Evolutionary conservation across 2,329 filamentous ascomycete species (phyloP), one percentile per base, ranked within the genome.

Genomic region (Apiospora koreana): DNA sequence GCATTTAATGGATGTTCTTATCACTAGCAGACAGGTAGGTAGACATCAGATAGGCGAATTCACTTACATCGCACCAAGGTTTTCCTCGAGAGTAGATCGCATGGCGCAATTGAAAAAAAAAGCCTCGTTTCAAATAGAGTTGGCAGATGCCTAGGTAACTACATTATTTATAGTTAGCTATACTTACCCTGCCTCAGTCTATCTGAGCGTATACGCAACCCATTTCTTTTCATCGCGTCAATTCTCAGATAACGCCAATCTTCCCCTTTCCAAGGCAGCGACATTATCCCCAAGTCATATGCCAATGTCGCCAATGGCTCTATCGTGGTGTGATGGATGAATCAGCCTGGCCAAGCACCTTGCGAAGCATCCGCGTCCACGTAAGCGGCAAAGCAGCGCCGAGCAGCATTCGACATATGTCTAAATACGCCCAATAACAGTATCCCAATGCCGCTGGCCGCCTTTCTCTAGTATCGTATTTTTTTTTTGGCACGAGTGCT

Each of bases 371-470:
- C 54, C 28, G 28, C 28, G 23, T 65, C 62, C 62, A 43, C 62
- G 45, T 70, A 69, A 46, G 67, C 50, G 31, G 68, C 28, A 43
- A 71, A 69, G 64, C 70, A 69, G 48, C 66, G 65, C n/a, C 67
- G 66, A n/a, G 67, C 66, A 42, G 67, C 68, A 68, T 69, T 70
- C 6, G 69, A 69, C 8, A 62, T 35, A 23, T 71, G 58, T 31
- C 48, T 64, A 67, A 71, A 70, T n/a, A 18, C 71, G 25, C 46
- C 25, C 43, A 16, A 70, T 25, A 9, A 67, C 46, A n/a, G 67
- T 46, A 21, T 64, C 65, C 48, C 65, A 65, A 45, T 66, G 69
- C 7, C 67, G 62, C 41, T 69, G 64, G n/a, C 54, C 38, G 2
- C 62, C 35, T 10, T n/a, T 7, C 8, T 58, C 18, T 42, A n/a